These are phyloP conservation scores for Kwoniella dendrophila DNA, from an alignment of 768 basidiomycete species.

Conservation along the genomic window DNA sequence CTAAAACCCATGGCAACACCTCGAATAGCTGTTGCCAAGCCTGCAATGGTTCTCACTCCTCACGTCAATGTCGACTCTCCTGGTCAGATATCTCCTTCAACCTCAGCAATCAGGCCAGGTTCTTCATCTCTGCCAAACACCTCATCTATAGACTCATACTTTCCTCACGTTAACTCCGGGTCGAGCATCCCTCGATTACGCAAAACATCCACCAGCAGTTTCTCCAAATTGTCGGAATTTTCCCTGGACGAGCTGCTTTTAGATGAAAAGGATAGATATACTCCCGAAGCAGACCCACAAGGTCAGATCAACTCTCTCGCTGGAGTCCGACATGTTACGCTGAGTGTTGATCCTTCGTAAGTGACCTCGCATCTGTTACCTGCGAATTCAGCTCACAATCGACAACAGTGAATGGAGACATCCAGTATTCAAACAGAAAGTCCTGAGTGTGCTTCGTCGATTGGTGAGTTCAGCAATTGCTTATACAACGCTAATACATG, in stretches of 20 bases:
- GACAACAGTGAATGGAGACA: constrained; percentile 49
- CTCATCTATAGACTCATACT: constrained; percentile 14
- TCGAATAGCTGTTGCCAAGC: background rate
- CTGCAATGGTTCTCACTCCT: constrained; percentile 28
- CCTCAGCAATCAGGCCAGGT: constrained; percentile 7
- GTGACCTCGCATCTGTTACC: constrained; percentile 3
- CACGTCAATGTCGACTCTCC: constrained; percentile 13
- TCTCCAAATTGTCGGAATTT: constrained; percentile 48
- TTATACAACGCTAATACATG: constrained; percentile 5
- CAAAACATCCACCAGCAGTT: constrained; percentile 41
- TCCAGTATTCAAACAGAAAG: constrained; percentile 52
- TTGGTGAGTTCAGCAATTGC: constrained; percentile 31
- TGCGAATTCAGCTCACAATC: background rate
- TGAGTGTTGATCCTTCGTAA: constrained; percentile 49
- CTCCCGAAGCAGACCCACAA: constrained; percentile 19
- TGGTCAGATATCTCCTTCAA: constrained; percentile 22
- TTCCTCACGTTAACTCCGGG: constrained; percentile 11
- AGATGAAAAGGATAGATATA: constrained; percentile 24
- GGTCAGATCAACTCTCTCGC: constrained; percentile 23
- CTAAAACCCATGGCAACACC: background rate
- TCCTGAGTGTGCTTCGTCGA: constrained; percentile 43
- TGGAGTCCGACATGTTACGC: constrained; percentile 41
- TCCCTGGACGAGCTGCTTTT: constrained; percentile 32
- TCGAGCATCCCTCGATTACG: constrained; percentile 33
- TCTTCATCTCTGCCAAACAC: background rate